Evolutionary conservation across 2,329 filamentous ascomycete species (phyloP).

Genomic region (Madurella mycetomatis): DNA sequence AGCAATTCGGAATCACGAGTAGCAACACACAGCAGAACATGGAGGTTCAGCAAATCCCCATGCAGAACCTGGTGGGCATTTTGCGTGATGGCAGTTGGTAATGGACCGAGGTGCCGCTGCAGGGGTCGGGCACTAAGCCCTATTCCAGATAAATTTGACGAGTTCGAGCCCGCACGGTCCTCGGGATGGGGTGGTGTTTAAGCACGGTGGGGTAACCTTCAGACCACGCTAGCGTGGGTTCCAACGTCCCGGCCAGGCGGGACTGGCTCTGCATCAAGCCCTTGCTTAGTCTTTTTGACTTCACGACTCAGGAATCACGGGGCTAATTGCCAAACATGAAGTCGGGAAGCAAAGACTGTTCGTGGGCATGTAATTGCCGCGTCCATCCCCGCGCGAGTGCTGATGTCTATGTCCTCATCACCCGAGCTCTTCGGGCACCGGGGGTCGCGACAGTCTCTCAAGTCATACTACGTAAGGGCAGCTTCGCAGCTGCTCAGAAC

Average conservation of each 20-base stretch:
- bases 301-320: too few species aligned
- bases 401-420: too few species aligned
- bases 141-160: slow-evolving; percentile 29
- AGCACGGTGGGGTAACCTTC: not conserved
- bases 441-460: too few species aligned
- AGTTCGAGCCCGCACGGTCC: slow-evolving; percentile 7
- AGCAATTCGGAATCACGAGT: not conserved
- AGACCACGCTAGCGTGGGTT: not conserved
- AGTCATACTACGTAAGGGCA: too few species aligned
- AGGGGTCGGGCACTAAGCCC: slow-evolving; percentile 24
- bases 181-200: not conserved
- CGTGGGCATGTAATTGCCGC: too few species aligned
- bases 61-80: not conserved
- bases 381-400: too few species aligned
- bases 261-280: too few species aligned
- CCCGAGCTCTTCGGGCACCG: too few species aligned
- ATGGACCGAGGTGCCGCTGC: slow-evolving; percentile 18
- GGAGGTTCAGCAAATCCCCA: not conserved
- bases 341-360: too few species aligned
- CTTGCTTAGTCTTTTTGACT: too few species aligned
- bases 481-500: too few species aligned
- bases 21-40: not conserved
- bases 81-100: slow-evolving; percentile 8
- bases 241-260: not conserved
- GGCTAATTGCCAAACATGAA: too few species aligned